Evolutionary conservation across 305 asterid species (phyloP).

Genomic region (Fraxinus baroniana): DNA sequence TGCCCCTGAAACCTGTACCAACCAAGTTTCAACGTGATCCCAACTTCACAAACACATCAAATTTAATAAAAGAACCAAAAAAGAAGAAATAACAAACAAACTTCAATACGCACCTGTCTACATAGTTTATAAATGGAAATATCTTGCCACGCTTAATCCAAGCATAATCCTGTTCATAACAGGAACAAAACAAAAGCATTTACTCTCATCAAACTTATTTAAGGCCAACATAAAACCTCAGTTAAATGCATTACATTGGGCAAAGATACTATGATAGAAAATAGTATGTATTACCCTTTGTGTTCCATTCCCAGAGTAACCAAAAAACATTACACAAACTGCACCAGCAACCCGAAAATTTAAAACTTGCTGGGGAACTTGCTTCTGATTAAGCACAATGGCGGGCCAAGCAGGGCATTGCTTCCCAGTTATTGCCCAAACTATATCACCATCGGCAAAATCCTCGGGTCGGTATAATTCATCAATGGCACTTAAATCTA

Average conservation of each 20-base stretch:
- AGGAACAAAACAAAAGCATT: conserved; percentile 19
- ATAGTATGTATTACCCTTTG: conserved; percentile 65
- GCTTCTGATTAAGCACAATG: conserved; percentile 80
- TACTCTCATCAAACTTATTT: conserved; percentile 3
- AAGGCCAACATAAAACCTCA: conserved; percentile 19
- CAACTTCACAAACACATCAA: conserved; percentile 14
- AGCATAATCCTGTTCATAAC: conserved; percentile 81
- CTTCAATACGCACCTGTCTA: conserved; percentile 65
- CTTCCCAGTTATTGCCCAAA: conserved; percentile 92
- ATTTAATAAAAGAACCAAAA: conserved; percentile 7
- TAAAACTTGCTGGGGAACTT: conserved; percentile 80
- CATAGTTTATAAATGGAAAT: conserved; percentile 83
- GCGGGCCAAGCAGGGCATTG: conserved; percentile 97
- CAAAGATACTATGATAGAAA: conserved; percentile 14
- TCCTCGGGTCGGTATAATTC: conserved; percentile 48
- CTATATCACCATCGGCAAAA: conserved; percentile 72
- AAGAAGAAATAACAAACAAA: conserved; percentile 7
- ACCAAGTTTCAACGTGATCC: conserved; percentile 20
- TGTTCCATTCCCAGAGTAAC: conserved; percentile 94
- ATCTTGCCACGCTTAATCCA: conserved; percentile 89
- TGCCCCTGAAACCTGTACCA: conserved; percentile 90
- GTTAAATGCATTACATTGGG: conserved; percentile 18
- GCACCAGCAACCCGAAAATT: conserved; percentile 62
- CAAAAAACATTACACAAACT: conserved; percentile 94
- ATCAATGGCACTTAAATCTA: conserved; percentile 48